Base-by-base conservation (phyloP, 1,284 basidiomycete species). In the Schizophyllum commune region DNA sequence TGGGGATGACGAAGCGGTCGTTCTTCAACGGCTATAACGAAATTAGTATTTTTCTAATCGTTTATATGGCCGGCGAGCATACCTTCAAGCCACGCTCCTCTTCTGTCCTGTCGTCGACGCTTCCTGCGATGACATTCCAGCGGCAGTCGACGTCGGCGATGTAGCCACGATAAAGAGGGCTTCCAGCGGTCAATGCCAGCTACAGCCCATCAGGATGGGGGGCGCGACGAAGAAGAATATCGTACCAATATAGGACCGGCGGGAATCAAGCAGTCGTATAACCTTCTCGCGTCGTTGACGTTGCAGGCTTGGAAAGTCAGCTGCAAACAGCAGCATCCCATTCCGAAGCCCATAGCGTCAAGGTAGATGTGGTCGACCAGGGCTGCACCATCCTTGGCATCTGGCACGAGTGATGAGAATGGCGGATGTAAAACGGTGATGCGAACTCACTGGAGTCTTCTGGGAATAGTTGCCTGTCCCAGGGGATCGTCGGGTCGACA, bases 301-400 rank as follows among this genome's bases (percentile, higher is more conserved):
- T 94, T 94, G 74, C 92, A 96, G 0, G 95, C 91, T 74, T 99
- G 97, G 78, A 99, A 98, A 3, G 97, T 99, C 65, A 99, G 83
- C 71, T 99, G 97, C 58, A 99, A 79, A 75, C 97, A 99, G 71
- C 94, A 97, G 70, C 96, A 98, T 2, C 97, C 97, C 96, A 98
- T 99, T 55, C 97, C 97, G 73, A 99, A 99, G 22, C 96, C 96
- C 97, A 98, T 98, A 1, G 97, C 96, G 74, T 99, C 97, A 82
- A 99, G 86, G 74, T 99, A 99, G 67, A 99, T 95, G 74, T 98
- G 95, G 73, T 96, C 89, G 13, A 82, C 79, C 58, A 92, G 80
- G 9, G 95, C 96, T 9, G 94, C 93, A 4, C 93, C 94, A 61
- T 86, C 80, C 72, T 88, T 91, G 1, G 95, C 95, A 79, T 96